phyloP scores from a whole-genome alignment of 2,329 filamentous ascomycete species.

The Fusarium luffae region DNA sequence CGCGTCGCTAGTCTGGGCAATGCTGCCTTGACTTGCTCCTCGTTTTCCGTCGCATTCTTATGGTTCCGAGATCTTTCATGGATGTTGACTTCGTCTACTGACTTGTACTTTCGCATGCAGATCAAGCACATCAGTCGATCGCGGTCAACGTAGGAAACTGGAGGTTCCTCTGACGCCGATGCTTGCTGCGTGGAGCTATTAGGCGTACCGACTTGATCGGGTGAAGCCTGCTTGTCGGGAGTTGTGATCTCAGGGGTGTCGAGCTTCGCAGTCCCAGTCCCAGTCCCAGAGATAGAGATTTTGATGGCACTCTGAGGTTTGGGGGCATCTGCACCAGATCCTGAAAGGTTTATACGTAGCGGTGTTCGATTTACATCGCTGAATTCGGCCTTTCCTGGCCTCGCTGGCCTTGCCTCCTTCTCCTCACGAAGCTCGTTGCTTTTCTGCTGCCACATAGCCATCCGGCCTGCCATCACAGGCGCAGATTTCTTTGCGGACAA shows the following conservation, averaged over 20 bases:
- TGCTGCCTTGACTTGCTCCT: slow-evolving; percentile 62
- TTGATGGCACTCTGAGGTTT: slow-evolving; percentile 45
- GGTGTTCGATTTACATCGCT: slow-evolving; percentile 38
- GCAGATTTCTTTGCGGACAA: slow-evolving; percentile 52
- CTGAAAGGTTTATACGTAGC: slow-evolving; percentile 37
- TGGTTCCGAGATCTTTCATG: slow-evolving; percentile 58
- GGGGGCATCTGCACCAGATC: slow-evolving; percentile 23
- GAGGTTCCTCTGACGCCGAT: slow-evolving; percentile 4
- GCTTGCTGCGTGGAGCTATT: slow-evolving; percentile 1
- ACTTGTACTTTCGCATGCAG: slow-evolving; percentile 61
- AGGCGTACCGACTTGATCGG: slow-evolving; percentile 12
- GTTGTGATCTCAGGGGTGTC: slow-evolving; percentile 19
- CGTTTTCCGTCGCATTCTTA: slow-evolving; percentile 54
- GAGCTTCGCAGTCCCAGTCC: slow-evolving; percentile 39
- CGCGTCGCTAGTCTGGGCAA: slow-evolving; percentile 53
- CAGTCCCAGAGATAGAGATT: slow-evolving; percentile 48
- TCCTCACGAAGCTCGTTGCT: slow-evolving; percentile 54
- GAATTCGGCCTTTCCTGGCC: slow-evolving; percentile 9
- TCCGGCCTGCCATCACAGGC: slow-evolving; percentile 58
- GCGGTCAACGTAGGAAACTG: slow-evolving; percentile 68
- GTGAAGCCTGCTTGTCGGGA: slow-evolving; percentile 18
- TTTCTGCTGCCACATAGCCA: slow-evolving; percentile 59
- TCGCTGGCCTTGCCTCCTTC: slow-evolving; percentile 10
- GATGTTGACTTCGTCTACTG: slow-evolving; percentile 54
- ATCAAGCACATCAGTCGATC: slow-evolving; percentile 59